A percentile compares a stretch with the other conserved stretches of the same genome.
Conservation (phyloP, 2,329 filamentous ascomycete genomes). For the Cercospora sp. region DNA sequence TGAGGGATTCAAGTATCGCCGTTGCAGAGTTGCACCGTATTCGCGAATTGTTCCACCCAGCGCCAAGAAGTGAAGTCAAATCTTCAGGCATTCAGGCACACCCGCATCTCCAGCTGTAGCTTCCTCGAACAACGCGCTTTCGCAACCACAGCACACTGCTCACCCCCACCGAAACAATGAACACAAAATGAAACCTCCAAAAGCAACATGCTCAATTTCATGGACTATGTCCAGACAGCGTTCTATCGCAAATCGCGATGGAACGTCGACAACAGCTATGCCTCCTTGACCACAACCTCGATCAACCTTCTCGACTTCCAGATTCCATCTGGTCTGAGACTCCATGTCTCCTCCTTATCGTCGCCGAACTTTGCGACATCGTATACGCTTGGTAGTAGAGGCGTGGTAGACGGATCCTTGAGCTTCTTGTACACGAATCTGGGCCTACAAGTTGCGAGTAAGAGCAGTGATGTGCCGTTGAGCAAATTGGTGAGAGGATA, state of each 20-base stretch:
- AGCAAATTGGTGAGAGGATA: constrained; percentile 80
- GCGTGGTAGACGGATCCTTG: constrained; percentile 92
- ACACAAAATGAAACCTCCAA: constrained; percentile 19
- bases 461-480: constrained; percentile 74
- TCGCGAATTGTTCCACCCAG: neutral
- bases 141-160: neutral
- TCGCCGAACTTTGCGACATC: constrained; percentile 92
- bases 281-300: constrained; percentile 78
- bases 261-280: constrained; percentile 91
- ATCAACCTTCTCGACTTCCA: constrained; percentile 85
- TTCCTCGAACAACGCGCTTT: neutral
- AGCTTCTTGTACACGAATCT: constrained; percentile 94
- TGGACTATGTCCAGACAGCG: constrained; percentile 92
- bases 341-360: constrained; percentile 87
- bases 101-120: neutral
- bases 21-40: neutral
- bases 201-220: constrained; percentile 80
- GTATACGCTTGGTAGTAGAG: constrained; percentile 85
- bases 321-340: constrained; percentile 77
- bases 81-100: neutral
- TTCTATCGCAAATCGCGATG: constrained; percentile 85
- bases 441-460: constrained; percentile 66
- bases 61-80: neutral
- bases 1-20: neutral
- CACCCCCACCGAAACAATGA: constrained; percentile 9